A percentile compares a stretch with the other conserved stretches of the same genome.
Evolutionary conservation across 805 yeast genomes (phyloP).

Genomic region (Hanseniaspora hatyaiensis): DNA sequence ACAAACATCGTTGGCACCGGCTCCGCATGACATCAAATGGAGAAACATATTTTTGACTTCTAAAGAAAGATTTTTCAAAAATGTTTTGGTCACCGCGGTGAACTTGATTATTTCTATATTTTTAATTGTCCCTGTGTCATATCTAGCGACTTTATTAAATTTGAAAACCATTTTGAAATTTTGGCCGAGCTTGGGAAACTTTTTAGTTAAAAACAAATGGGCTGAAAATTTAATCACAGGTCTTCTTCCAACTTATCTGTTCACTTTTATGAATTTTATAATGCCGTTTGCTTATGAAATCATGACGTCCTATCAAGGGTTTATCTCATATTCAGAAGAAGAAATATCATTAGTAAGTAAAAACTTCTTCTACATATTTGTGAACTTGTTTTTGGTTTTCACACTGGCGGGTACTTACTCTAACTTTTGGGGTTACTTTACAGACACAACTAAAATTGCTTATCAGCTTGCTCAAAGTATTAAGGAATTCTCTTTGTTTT

Average conservation of each 20-base stretch:
- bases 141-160: constrained; percentile 71
- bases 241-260: constrained; percentile 78
- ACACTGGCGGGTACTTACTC: constrained; percentile 90
- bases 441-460: constrained; percentile 84
- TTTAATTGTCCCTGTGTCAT: constrained; percentile 72
- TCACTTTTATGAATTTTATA: constrained; percentile 68
- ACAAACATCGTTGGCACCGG: constrained; percentile 79
- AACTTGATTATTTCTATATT: constrained; percentile 48
- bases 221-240: constrained; percentile 75
- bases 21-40: constrained; percentile 94
- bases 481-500: constrained; percentile 68
- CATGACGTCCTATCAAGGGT: constrained; percentile 76
- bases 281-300: constrained; percentile 81
- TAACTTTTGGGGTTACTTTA: constrained; percentile 62
- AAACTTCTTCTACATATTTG: constrained; percentile 88
- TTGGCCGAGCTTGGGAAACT: constrained; percentile 71
- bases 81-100: constrained; percentile 31
- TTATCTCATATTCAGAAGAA: constrained; percentile 82
- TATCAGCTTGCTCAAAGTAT: constrained; percentile 73
- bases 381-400: constrained; percentile 83
- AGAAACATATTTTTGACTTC: constrained; percentile 73
- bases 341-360: constrained; percentile 82
- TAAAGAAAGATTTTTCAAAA: constrained; percentile 52
- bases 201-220: constrained; percentile 54
- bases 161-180: constrained; percentile 63